A percentile compares a stretch with the other conserved stretches of the same genome.
Evolutionary conservation across 2,329 filamentous ascomycete genomes (phyloP).

Genomic region (Apiospora kogelbergensis): DNA sequence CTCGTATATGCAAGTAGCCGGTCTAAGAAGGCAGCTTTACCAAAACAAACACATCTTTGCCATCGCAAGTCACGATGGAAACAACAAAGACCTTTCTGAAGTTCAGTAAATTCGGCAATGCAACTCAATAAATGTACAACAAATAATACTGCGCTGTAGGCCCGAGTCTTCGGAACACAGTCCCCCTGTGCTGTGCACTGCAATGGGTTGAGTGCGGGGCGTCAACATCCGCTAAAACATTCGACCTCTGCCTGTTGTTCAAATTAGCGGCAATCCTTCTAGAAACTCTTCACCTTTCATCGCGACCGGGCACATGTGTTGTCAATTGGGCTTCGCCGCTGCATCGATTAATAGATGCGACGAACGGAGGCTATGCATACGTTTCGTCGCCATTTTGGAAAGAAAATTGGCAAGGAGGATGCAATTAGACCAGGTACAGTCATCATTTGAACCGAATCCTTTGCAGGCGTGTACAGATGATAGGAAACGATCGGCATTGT

Average conservation of each 20-base stretch:
- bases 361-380: too few relatives aligned
- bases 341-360: too few relatives aligned
- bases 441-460: not conserved
- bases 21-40: not conserved
- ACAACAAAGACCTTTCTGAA: not conserved
- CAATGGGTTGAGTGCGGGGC: not conserved
- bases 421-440: not conserved
- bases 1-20: not conserved
- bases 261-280: too few relatives aligned
- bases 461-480: too few relatives aligned
- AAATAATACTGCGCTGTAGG: not conserved
- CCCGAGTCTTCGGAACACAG: not conserved
- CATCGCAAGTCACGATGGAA: not conserved
- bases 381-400: not conserved
- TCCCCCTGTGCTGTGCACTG: not conserved
- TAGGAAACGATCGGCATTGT: not conserved
- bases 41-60: not conserved
- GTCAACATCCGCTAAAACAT: not conserved
- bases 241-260: not conserved
- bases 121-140: not conserved
- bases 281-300: too few relatives aligned
- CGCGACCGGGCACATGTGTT: too few relatives aligned
- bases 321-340: too few relatives aligned
- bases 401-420: not conserved
- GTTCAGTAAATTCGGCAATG: not conserved